Conservation (phyloP, 2,329 filamentous ascomycete species). For the Venturia oleaginea region DNA sequence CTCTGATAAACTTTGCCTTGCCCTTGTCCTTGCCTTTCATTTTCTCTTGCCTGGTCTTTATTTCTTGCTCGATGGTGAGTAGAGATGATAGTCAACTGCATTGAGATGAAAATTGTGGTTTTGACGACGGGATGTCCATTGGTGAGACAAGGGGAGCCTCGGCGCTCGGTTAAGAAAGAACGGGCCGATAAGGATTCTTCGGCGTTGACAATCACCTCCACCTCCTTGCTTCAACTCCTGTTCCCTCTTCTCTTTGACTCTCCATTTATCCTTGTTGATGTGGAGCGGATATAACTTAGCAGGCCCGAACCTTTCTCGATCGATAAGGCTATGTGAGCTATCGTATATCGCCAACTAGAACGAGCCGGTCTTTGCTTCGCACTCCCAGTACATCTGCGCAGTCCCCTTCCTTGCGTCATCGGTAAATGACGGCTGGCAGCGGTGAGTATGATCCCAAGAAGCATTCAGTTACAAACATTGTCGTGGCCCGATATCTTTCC, state of each 20-base stretch:
- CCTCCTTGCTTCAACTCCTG: neutral
- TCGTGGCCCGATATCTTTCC: too few relatives aligned
- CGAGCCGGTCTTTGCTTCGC: neutral
- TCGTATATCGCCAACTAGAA: neutral
- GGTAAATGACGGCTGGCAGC: neutral
- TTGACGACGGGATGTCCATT: neutral
- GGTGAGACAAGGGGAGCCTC: neutral
- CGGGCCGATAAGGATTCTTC: neutral
- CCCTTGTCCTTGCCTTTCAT: neutral
- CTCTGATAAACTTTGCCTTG: neutral
- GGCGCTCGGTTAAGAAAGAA: neutral
- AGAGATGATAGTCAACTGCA: neutral
- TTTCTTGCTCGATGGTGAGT: neutral
- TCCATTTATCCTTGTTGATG: neutral
- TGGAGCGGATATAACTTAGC: neutral
- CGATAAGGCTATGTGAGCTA: too few relatives aligned
- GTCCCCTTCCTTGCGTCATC: neutral
- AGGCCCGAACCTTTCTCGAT: too few relatives aligned
- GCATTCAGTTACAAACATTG: neutral
- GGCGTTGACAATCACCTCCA: neutral
- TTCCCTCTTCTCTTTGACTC: neutral
- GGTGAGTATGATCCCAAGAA: neutral
- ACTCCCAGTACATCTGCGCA: neutral
- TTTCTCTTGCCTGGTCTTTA: neutral
- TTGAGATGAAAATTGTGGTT: neutral